Percentiles rank a stretch among this genome's conserved stretches.
Evolutionary conservation across 2,329 filamentous ascomycete species (phyloP).

Genomic region (Fusarium liriodendri): DNA sequence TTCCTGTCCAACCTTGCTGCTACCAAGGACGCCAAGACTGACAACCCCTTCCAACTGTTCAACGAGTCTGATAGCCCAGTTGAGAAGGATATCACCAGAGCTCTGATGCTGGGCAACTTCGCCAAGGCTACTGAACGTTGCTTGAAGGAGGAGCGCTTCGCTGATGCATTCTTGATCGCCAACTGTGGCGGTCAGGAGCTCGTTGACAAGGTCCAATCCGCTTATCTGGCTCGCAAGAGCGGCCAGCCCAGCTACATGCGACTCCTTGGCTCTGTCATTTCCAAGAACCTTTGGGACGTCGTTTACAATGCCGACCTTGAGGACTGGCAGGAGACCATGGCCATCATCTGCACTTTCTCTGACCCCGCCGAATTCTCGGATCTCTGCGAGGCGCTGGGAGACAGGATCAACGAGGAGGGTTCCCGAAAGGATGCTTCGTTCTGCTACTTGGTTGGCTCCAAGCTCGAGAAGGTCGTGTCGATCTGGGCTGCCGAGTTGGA

Average conservation of each 20-base stretch:
- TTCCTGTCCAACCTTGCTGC: slow-evolving; percentile 88
- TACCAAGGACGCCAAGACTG: slow-evolving; percentile 91
- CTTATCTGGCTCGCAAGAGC: slow-evolving; percentile 86
- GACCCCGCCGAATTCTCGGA: slow-evolving; percentile 92
- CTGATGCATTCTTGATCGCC: slow-evolving; percentile 97
- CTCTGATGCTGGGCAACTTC: slow-evolving; percentile 91
- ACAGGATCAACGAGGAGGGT: slow-evolving; percentile 83
- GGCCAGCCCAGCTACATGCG: slow-evolving; percentile 92
- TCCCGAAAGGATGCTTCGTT: slow-evolving; percentile 92
- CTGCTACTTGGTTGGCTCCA: slow-evolving; percentile 95
- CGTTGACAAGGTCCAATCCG: slow-evolving; percentile 91
- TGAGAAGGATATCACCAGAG: slow-evolving; percentile 87
- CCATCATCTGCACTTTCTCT: slow-evolving; percentile 93
- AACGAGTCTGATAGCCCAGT: slow-evolving; percentile 84
- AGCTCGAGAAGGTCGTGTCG: slow-evolving; percentile 94
- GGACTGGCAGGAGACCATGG: slow-evolving; percentile 98
- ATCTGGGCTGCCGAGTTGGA: slow-evolving; percentile 94
- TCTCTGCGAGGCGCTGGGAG: slow-evolving; percentile 93
- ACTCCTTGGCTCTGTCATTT: slow-evolving; percentile 88
- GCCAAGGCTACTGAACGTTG: slow-evolving; percentile 90
- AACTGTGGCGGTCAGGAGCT: slow-evolving; percentile 95
- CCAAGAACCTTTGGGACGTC: slow-evolving; percentile 97
- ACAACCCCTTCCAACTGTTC: slow-evolving; percentile 93
- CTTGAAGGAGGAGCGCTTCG: slow-evolving; percentile 87
- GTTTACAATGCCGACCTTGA: slow-evolving; percentile 94